phyloP scores from a whole-genome alignment of 768 basidiomycete genomes.

The Zangia roseola region DNA sequence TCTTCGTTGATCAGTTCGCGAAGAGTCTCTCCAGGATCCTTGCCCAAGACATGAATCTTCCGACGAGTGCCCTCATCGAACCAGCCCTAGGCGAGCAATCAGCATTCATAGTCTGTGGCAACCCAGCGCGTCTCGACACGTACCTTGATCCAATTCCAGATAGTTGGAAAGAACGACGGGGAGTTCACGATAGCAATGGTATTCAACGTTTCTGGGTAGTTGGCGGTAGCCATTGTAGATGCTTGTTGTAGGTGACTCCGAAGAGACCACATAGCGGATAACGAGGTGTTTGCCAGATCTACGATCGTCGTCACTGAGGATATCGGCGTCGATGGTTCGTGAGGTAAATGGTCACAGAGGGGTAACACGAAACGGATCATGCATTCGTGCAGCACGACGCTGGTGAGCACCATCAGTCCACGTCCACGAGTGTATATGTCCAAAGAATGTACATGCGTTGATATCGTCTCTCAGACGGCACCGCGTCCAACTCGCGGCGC shows the following conservation, averaged over 20 bases:
- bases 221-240: constrained; percentile 68
- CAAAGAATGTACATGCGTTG: constrained; percentile 62
- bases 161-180: constrained; percentile 76
- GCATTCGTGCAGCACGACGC: constrained; percentile 63
- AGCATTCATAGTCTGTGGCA: neutral
- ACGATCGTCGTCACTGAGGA: constrained; percentile 67
- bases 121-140: neutral
- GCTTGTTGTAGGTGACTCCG: constrained; percentile 75
- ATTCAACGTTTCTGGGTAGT: constrained; percentile 78
- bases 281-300: constrained; percentile 63
- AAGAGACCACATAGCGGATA: constrained; percentile 67
- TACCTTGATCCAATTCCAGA: constrained; percentile 86
- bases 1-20: constrained; percentile 45
- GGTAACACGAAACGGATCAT: constrained; percentile 66
- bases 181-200: constrained; percentile 73
- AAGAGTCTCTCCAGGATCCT: constrained; percentile 53
- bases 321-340: constrained; percentile 50
- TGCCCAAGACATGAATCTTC: constrained; percentile 75
- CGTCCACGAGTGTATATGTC: too few relatives aligned
- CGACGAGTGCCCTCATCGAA: constrained; percentile 77
- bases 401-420: constrained; percentile 24
- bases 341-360: constrained; percentile 61
- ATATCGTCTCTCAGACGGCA: constrained; percentile 54
- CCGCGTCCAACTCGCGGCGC: constrained; percentile 59
- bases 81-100: constrained; percentile 48